These are phyloP conservation scores for Rhizopus delemar DNA, from an alignment of 371 early-diverging fungal species.

Conservation along the genomic window DNA sequence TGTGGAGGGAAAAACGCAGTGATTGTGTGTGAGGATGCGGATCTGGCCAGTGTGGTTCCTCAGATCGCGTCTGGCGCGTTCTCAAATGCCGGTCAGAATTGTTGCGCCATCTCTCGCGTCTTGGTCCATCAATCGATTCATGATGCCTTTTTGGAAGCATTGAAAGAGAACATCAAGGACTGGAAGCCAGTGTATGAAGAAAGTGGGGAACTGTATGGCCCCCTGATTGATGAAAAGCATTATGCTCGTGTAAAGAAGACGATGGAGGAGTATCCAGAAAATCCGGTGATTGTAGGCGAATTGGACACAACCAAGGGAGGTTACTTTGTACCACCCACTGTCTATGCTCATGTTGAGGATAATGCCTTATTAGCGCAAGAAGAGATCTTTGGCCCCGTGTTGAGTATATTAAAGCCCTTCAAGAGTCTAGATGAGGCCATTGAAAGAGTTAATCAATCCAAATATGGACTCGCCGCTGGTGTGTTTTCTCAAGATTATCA, in stretches of 20 bases:
- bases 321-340: conserved; percentile 70
- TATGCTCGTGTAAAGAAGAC: conserved; percentile 59
- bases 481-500: conserved; percentile 73
- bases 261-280: conserved; percentile 1
- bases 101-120: conserved; percentile 84
- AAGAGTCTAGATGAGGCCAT: conserved; percentile 71
- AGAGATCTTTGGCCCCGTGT: conserved; percentile 86
- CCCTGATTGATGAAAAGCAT: conserved; percentile 75
- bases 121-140: conserved; percentile 72
- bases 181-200: conserved; percentile 15
- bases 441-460: conserved; percentile 64
- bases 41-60: conserved; percentile 68
- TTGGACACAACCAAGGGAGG: conserved; percentile 37
- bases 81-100: conserved; percentile 84
- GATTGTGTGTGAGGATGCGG: conserved; percentile 79
- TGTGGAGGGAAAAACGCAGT: conserved; percentile 90
- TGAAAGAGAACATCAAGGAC: conserved; percentile 45
- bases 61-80: conserved; percentile 69
- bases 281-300: conserved; percentile 9
- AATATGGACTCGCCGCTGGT: conserved; percentile 80
- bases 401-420: conserved; percentile 73
- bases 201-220: conserved; percentile 52
- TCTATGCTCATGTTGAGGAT: conserved; percentile 60
- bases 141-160: conserved; percentile 59
- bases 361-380: conserved; percentile 67